Percentiles rank a stretch among this genome's conserved stretches.
Evolutionary conservation across 192 early-diverging fungal species (phyloP).

Genomic region (Coemansia pectinata): DNA sequence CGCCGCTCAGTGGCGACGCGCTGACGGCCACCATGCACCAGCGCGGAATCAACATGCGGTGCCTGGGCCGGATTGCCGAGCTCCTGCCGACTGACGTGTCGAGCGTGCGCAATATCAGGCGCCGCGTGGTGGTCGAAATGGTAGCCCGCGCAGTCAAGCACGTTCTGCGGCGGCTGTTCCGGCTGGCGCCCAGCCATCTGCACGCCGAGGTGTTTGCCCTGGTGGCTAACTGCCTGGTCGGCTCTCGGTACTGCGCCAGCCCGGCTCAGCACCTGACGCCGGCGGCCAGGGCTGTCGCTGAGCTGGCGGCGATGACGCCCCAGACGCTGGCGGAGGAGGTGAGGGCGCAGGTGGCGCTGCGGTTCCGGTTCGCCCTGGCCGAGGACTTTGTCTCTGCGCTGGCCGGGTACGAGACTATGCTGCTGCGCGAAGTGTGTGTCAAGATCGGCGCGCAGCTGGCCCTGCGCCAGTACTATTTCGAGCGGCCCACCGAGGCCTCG

Average conservation of each 20-base stretch:
- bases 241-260: conserved; percentile 58
- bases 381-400: conserved; percentile 55
- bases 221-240: conserved; percentile 81
- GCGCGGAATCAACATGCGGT: conserved; percentile 97
- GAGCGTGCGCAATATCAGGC: conserved; percentile 37
- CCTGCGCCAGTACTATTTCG: conserved; percentile 74
- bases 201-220: conserved; percentile 71
- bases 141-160: conserved; percentile 82
- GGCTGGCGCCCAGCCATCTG: conserved; percentile 58
- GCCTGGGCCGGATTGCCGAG: conserved; percentile 76
- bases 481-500: conserved; percentile 39
- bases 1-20: conserved; percentile 74
- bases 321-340: conserved; percentile 60
- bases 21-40: conserved; percentile 85
- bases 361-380: conserved; percentile 76
- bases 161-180: conserved; percentile 71
- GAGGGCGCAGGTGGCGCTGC: conserved; percentile 61
- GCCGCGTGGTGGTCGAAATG: conserved; percentile 85
- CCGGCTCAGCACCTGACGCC: conserved; percentile 56
- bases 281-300: conserved; percentile 30
- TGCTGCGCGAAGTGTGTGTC: conserved; percentile 80
- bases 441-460: conserved; percentile 87
- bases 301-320: conserved; percentile 67
- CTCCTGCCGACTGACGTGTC: conserved; percentile 57
- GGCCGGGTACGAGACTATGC: conserved; percentile 59